Conservation (phyloP, 2,329 filamentous ascomycete species). For the Scedosporium apiospermum region DNA sequence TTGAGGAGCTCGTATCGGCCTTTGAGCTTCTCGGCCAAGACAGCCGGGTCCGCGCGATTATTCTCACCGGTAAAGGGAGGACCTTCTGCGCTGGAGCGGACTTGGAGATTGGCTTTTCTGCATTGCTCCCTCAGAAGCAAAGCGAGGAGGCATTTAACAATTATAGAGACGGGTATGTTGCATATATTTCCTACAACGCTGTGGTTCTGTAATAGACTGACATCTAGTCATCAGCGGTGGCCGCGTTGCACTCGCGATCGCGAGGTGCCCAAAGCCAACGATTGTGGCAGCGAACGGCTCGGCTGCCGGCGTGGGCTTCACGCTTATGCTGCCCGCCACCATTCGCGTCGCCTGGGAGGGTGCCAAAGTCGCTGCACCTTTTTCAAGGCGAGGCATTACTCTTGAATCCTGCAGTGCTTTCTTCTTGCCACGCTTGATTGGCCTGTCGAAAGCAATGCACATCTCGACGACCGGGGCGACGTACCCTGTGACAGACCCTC, state of each 20-base stretch:
- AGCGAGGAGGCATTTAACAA: conserved; percentile 16
- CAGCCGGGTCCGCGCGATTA: conserved; percentile 48
- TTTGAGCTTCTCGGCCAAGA: conserved; percentile 44
- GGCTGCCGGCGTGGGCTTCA: conserved; percentile 66
- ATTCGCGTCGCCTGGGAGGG: conserved; percentile 51
- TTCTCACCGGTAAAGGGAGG: conserved; percentile 53
- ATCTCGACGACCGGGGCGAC: conserved; percentile 8
- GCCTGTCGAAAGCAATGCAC: conserved; percentile 33
- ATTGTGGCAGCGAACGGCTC: conserved; percentile 69
- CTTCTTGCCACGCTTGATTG: conserved; percentile 52
- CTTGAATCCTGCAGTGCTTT: conserved; percentile 23
- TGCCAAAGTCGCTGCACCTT: conserved; percentile 56
- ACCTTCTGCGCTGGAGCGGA: conserved; percentile 63
- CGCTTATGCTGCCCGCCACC: conserved; percentile 67
- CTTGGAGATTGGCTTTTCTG: conserved; percentile 47
- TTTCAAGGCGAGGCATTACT: conserved; percentile 53
- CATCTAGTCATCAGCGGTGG: conserved; percentile 14
- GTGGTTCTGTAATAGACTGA: conserved; percentile 25
- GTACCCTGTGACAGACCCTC: conserved; percentile 5
- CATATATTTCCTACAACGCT: neutral
- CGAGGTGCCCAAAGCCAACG: conserved; percentile 60
- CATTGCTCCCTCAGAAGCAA: conserved; percentile 14
- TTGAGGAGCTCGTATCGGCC: conserved; percentile 6
- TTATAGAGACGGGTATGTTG: neutral
- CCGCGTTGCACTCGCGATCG: conserved; percentile 58